Conservation (phyloP, 2,329 filamentous ascomycete species). For the Raffaelea deltoideospora region DNA sequence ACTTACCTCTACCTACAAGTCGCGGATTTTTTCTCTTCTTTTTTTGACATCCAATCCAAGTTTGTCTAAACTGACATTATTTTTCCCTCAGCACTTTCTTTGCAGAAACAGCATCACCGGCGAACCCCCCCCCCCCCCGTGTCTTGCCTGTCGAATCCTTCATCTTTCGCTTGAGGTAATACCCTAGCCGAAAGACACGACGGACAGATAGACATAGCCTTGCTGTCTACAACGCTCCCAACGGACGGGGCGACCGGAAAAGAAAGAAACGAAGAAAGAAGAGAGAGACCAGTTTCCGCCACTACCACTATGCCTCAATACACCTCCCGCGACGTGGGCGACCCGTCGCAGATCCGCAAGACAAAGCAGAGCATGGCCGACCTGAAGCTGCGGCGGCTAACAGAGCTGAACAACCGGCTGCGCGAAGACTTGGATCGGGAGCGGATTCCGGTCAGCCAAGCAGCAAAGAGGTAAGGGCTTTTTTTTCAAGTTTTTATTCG, state of each 20-base stretch:
- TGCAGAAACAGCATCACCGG: too few relatives aligned
- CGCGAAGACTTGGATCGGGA: slow-evolving; percentile 93
- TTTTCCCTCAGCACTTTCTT: background rate
- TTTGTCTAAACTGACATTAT: background rate
- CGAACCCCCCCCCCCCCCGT: too few relatives aligned
- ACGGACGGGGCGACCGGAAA: too few relatives aligned
- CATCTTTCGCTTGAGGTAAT: too few relatives aligned
- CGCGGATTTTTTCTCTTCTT: background rate
- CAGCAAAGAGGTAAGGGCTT: slow-evolving; percentile 76
- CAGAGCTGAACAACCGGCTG: slow-evolving; percentile 89
- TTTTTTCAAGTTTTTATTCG: too few relatives aligned
- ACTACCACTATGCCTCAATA: slow-evolving; percentile 52
- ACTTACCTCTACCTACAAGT: background rate
- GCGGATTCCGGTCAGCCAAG: slow-evolving; percentile 89
- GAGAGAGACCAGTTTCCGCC: too few relatives aligned
- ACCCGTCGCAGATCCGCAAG: slow-evolving; percentile 60
- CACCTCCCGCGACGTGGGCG: slow-evolving; percentile 51
- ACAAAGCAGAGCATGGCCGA: slow-evolving; percentile 99
- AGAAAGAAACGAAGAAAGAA: too few relatives aligned
- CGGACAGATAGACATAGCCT: too few relatives aligned
- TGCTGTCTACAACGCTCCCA: too few relatives aligned
- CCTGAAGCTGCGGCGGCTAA: slow-evolving; percentile 88
- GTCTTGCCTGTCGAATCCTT: too few relatives aligned
- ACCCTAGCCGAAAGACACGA: too few relatives aligned
- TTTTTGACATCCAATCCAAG: background rate